Evolutionary conservation across 805 yeast species (phyloP).

Genomic region (Saccharomycopsis amapae): DNA sequence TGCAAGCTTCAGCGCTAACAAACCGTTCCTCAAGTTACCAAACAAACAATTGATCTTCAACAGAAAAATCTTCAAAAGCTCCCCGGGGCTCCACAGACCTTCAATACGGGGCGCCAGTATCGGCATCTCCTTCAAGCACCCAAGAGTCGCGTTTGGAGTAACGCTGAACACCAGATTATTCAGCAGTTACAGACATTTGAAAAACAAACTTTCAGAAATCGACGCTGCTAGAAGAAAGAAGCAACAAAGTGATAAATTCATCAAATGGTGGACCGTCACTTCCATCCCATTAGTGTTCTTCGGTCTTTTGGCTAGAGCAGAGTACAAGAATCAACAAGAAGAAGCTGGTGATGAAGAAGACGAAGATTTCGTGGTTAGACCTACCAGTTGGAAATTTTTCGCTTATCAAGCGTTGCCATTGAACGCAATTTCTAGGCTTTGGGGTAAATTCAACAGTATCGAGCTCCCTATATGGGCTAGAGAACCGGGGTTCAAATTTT

Average conservation of each 20-base stretch:
- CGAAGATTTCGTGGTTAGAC: slow-evolving; percentile 45
- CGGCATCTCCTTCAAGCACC: not conserved
- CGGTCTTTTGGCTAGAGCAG: slow-evolving; percentile 43
- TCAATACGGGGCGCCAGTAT: not conserved
- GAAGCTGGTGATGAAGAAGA: slow-evolving; percentile 25
- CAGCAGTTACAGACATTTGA: slow-evolving; percentile 3
- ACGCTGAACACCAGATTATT: not conserved
- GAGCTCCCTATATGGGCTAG: slow-evolving; percentile 85
- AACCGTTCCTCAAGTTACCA: not conserved
- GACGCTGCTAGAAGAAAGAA: not conserved
- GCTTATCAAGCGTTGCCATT: slow-evolving; percentile 87
- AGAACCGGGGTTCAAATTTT: slow-evolving; percentile 70
- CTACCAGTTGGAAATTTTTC: slow-evolving; percentile 81
- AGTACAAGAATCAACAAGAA: slow-evolving; percentile 29
- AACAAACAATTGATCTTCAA: slow-evolving; percentile 4
- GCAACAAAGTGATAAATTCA: slow-evolving; percentile 24
- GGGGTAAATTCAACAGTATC: slow-evolving; percentile 88
- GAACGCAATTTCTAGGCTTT: slow-evolving; percentile 81
- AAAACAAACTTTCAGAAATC: not conserved
- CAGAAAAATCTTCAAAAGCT: not conserved
- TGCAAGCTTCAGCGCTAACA: not conserved
- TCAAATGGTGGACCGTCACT: slow-evolving; percentile 49
- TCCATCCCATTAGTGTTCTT: slow-evolving; percentile 46
- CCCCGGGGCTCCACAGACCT: not conserved
- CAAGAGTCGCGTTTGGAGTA: too few relatives aligned